These are phyloP conservation scores for Scytalidium lignicola DNA, from an alignment of 2,329 filamentous ascomycete species.

Conservation along the genomic window DNA sequence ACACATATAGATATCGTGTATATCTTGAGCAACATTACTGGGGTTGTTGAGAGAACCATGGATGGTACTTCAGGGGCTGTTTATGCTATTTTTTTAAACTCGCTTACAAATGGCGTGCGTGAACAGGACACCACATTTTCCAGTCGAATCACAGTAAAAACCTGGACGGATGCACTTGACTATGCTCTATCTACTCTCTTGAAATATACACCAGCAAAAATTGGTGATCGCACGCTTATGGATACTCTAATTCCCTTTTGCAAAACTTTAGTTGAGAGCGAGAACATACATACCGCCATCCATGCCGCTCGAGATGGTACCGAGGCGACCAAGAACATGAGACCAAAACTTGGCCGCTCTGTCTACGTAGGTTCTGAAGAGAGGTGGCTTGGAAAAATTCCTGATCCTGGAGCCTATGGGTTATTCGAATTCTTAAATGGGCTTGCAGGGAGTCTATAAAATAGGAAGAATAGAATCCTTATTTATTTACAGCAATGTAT, in stretches of 20 bases:
- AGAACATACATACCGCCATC: background rate
- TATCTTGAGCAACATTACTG: background rate
- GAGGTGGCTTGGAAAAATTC: background rate
- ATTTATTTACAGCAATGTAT: no score
- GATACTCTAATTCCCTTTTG: background rate
- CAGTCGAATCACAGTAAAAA: no score
- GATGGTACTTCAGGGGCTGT: conserved; percentile 31
- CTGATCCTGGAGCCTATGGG: background rate
- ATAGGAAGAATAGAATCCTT: no score
- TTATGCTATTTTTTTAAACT: conserved; percentile 38
- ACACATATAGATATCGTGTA: no score
- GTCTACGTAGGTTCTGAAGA: background rate
- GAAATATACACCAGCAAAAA: background rate
- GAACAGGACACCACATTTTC: no score
- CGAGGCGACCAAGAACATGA: background rate
- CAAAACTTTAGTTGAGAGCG: no score
- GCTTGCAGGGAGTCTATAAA: no score
- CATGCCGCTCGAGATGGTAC: background rate
- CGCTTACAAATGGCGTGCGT: conserved; percentile 53
- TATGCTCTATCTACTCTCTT: no score
- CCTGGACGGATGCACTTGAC: no score
- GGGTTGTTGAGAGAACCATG: conserved; percentile 27
- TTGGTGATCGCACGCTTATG: conserved; percentile 1
- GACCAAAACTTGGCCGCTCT: background rate
- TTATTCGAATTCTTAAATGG: background rate